Conservation (phyloP, 1,139 yeast genomes). For the Sugiyamaella neomexicana region DNA sequence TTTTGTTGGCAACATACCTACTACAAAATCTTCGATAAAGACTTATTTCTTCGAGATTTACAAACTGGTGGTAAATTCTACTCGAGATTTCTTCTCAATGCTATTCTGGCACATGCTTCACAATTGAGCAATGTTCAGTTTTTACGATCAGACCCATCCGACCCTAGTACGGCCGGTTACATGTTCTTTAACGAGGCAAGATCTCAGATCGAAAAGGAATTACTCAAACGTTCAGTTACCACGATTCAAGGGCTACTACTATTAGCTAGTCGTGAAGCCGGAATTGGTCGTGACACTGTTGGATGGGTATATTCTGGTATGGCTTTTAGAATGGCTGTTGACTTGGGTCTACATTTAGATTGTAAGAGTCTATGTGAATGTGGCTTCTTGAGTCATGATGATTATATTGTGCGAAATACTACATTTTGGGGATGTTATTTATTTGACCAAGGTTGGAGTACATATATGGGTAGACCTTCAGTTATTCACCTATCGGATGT, state of each 20-base stretch:
- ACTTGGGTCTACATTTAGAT: constrained; percentile 32
- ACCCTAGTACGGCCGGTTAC: constrained; percentile 25
- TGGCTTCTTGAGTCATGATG: constrained; percentile 29
- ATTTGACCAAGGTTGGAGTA: constrained; percentile 33
- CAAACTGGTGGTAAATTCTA: constrained; percentile 27
- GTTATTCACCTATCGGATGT: constrained; percentile 29
- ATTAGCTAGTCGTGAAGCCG: constrained; percentile 32
- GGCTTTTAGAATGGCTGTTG: constrained; percentile 35
- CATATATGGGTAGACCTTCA: constrained; percentile 33
- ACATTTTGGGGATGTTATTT: constrained; percentile 35
- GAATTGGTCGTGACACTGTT: constrained; percentile 30
- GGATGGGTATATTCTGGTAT: constrained; percentile 36
- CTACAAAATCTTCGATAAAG: constrained; percentile 28
- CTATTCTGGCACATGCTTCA: constrained; percentile 31
- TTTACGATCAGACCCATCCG: constrained; percentile 24
- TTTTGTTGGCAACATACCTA: constrained; percentile 35
- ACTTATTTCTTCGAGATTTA: constrained; percentile 29
- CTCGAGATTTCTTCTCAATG: constrained; percentile 29
- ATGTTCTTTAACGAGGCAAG: constrained; percentile 27
- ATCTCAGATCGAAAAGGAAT: constrained; percentile 22
- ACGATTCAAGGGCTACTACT: constrained; percentile 30
- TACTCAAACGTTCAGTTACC: constrained; percentile 25
- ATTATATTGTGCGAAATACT: constrained; percentile 27
- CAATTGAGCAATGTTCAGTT: constrained; percentile 26
- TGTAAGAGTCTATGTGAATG: constrained; percentile 25